phyloP scores from a whole-genome alignment of 768 basidiomycete species.

The Mrakia hoshinonis region DNA sequence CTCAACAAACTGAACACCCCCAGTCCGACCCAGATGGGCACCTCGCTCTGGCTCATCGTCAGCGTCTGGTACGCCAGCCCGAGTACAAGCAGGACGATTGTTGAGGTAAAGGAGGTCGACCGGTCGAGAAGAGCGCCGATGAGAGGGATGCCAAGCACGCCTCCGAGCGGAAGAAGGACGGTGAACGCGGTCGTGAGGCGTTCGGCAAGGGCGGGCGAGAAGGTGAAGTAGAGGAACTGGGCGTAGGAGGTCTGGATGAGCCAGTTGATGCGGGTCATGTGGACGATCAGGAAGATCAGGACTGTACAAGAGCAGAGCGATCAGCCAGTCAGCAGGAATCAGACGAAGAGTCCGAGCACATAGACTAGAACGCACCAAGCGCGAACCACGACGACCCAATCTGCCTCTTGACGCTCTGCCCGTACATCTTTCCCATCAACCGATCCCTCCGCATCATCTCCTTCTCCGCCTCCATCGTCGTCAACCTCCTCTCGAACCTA shows the following conservation, averaged over 20 bases:
- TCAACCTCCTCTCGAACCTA: slow-evolving; percentile 31
- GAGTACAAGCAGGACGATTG: slow-evolving; percentile 35
- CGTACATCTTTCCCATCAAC: slow-evolving; percentile 39
- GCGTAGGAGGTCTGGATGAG: slow-evolving; percentile 21
- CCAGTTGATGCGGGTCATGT: slow-evolving; percentile 43
- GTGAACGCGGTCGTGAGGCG: slow-evolving; percentile 37
- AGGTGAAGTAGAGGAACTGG: slow-evolving; percentile 18
- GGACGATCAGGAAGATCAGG: slow-evolving; percentile 38
- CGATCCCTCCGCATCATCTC: slow-evolving; percentile 32
- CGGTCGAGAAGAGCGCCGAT: slow-evolving; percentile 37
- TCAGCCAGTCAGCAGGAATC: too few relatives aligned
- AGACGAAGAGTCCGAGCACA: too few relatives aligned
- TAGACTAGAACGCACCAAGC: slow-evolving; percentile 32
- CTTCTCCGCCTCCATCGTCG: not conserved
- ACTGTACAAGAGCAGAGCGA: slow-evolving; percentile 24
- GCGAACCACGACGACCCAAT: slow-evolving; percentile 39
- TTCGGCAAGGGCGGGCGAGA: not conserved
- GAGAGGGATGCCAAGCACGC: slow-evolving; percentile 38
- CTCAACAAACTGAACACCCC: slow-evolving; percentile 39
- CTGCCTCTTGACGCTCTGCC: slow-evolving; percentile 35
- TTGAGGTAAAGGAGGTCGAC: slow-evolving; percentile 32
- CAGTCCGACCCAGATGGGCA: slow-evolving; percentile 38
- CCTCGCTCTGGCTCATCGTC: slow-evolving; percentile 33
- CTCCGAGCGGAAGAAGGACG: slow-evolving; percentile 41
- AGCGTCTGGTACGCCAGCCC: slow-evolving; percentile 38